Evolutionary conservation across 331 rosid species (phyloP).

Genomic region (Malus hybrid): DNA sequence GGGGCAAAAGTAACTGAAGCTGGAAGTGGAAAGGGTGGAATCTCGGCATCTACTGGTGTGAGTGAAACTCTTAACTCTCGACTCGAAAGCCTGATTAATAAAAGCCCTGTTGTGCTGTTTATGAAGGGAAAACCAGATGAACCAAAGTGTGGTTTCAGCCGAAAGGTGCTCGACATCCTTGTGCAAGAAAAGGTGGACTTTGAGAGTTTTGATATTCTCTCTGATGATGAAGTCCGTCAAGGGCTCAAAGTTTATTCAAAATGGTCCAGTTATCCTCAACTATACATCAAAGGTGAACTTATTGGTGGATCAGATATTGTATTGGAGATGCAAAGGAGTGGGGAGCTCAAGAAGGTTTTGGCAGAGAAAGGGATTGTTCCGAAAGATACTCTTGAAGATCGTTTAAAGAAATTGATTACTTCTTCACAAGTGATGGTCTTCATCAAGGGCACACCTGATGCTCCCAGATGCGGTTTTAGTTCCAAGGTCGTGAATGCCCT

Average conservation of each 20-base stretch:
- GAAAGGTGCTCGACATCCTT: constrained; percentile 86
- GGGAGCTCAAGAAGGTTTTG: constrained; percentile 63
- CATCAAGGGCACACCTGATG: constrained; percentile 89
- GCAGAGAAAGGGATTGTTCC: constrained; percentile 50
- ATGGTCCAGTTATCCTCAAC: constrained; percentile 96
- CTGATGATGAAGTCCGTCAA: constrained; percentile 86
- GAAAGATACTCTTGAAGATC: constrained; percentile 54
- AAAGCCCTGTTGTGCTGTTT: constrained; percentile 68
- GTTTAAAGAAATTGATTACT: constrained; percentile 52
- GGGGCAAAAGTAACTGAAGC: constrained; percentile 36
- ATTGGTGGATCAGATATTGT: constrained; percentile 97
- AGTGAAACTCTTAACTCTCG: constrained; percentile 52
- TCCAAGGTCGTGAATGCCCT: constrained; percentile 77
- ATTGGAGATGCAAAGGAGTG: constrained; percentile 90
- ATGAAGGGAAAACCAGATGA: constrained; percentile 90
- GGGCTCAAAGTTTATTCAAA: constrained; percentile 88
- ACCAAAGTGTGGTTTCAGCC: constrained; percentile 91
- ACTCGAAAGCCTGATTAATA: constrained; percentile 54
- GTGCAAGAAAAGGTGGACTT: constrained; percentile 66
- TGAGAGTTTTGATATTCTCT: constrained; percentile 67
- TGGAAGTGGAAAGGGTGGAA: constrained; percentile 49
- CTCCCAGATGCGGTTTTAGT: constrained; percentile 89
- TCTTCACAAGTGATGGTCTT: constrained; percentile 80
- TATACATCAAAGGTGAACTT: constrained; percentile 70
- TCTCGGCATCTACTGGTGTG: constrained; percentile 50